Percentiles rank a stretch among this genome's conserved stretches.
phyloP scores from a whole-genome alignment of 1,284 basidiomycete genomes.

The Garcileccinum viscosum region DNA sequence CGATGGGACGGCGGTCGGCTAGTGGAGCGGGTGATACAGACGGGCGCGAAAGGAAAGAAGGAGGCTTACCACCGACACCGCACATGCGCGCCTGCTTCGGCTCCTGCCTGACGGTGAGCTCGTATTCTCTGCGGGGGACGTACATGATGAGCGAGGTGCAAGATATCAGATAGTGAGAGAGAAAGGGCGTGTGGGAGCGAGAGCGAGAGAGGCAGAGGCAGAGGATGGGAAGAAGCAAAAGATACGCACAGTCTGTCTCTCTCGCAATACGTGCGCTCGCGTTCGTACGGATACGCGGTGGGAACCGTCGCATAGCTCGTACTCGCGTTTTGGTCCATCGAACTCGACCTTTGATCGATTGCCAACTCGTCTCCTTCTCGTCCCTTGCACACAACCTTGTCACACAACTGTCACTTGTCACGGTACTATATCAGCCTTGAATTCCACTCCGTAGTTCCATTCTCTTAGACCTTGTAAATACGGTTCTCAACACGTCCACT shows the following conservation, averaged over 20 bases:
- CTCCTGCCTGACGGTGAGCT: constrained; percentile 85
- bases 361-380: background rate
- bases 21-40: constrained; percentile 14
- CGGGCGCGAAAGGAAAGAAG: constrained; percentile 18
- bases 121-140: constrained; percentile 68
- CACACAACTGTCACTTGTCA: too few species aligned
- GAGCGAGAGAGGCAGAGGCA: background rate
- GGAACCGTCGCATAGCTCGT: constrained; percentile 25
- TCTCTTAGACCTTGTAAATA: too few species aligned
- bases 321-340: constrained; percentile 33
- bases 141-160: constrained; percentile 9
- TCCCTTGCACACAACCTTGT: too few species aligned
- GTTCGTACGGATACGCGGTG: constrained; percentile 37
- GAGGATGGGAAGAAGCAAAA: constrained; percentile 4
- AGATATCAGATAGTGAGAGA: constrained; percentile 25
- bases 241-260: constrained; percentile 39
- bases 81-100: constrained; percentile 93
- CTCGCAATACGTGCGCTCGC: constrained; percentile 33
- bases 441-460: too few species aligned
- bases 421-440: too few species aligned
- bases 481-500: too few species aligned
- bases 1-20: constrained; percentile 93
- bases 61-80: constrained; percentile 86
- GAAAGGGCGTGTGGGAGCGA: constrained; percentile 13
- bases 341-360: constrained; percentile 24